Base-by-base conservation (phyloP, 306 rosid genomes). In the Cotoneaster glaucophyllus region DNA sequence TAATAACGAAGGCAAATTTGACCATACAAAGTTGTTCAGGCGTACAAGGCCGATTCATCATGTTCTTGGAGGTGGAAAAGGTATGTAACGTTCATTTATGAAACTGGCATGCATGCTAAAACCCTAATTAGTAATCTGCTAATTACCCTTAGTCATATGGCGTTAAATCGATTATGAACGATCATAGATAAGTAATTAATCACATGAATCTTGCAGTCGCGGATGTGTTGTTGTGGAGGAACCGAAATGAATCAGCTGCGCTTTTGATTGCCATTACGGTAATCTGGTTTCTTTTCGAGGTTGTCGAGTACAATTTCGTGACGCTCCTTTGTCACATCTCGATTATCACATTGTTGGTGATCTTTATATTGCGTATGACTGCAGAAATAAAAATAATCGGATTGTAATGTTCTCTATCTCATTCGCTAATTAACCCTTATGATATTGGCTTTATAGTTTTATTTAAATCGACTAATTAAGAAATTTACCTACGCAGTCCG, bases 211-310 rank as follows among this genome's bases (percentile, higher is more conserved):
- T 31, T 87, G 80, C 86, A 93, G 97, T 87, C 17, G 97, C 96
- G 45, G 92, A 91, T 68, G 82, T 91, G 65, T 64, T 93, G 71
- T 57, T 91, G 39, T 93, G 98, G 98, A 86, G 78, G 87, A 45
- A 91, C 69, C 74, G 50, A 45, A 80, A 71, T 48, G 34, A 71
- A 54, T 85, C 98, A 31, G 92, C 83, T 26, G 86, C 81, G 5
- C 79, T 89, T 43, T 83, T 93, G 77, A 25, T 80, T 70, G 98
- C 87, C 37, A 82, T 87, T 80, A 88, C 98, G 7, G 67, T 59
- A 8, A 70, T 91, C 71, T 91, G 97, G 98, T 83, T 89, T 86
- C 87, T 91, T 28, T 93, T 93, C 61, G 97, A 89, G 83, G 77
- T 91, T 6, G 86, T 77, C 13, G 88, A 91, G 80, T 93, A 91